Base-by-base conservation (phyloP, 495 filamentous ascomycete species). In the Neohortaea acidophila region DNA sequence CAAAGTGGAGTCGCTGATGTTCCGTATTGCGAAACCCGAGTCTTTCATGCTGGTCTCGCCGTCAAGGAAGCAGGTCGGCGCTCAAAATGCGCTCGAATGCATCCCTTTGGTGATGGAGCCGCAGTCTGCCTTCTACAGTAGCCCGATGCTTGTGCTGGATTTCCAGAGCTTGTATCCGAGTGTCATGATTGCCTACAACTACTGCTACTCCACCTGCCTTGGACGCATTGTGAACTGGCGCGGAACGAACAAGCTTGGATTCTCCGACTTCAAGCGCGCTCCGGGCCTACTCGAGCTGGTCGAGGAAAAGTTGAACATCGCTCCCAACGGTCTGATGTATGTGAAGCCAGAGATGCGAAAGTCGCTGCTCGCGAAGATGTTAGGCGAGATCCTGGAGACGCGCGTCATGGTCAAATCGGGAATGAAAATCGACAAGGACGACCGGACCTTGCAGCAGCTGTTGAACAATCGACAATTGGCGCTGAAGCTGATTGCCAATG, bases 101-200 rank as follows among this genome's bases (percentile, higher is more conserved):
- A 65, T 94, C 18, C 91, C 89, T 4, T 63, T 97, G 34, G 91
- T 96, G 23, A 94, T 97, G 89, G 89, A 97, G 51, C 89, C 89
- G 2, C 84, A 89, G 53, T 94, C 87, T 39, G 79, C 75, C 22
- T 96, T 96, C 51, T 97, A 96, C 55, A 82, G 65, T 21, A 87
- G 81, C 42, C 89, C 89, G 0, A 53, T 97, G 10, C 52, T 97
- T 9, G 89, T 97, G 0, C 65, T 97, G 9, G 89, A 97, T 59
- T 97, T 97, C 47, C 91, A 96, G 55, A 89, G 81, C 20, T 65
- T 97, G 18, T 97, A 97, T 52, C 89, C 89, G 2, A 93, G 84
- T 52, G 76, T 96, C 33, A 96, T 97, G 85, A 94, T 97, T 49
- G 89, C 89, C 0, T 94, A 97, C 60, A 97, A 97, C 54, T 94